Percentiles rank a stretch among this genome's conserved stretches.
Evolutionary conservation across 78 protist species (phyloP).

Genomic region (Polysphondylium violaceum): DNA sequence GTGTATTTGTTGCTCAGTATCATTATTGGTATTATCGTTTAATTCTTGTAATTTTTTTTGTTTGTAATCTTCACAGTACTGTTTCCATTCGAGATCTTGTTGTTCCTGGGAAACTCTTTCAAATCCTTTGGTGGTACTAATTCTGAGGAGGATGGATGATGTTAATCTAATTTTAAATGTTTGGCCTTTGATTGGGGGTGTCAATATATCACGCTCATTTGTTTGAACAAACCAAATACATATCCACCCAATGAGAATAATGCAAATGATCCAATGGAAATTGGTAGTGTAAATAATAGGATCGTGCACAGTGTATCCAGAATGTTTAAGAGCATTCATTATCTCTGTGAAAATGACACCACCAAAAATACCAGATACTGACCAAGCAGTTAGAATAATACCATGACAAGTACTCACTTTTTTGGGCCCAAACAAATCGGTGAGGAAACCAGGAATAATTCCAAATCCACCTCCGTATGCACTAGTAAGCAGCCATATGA

Average conservation of each 20-base stretch:
- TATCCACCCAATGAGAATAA: slow-evolving; percentile 18
- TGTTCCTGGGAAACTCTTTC: not conserved
- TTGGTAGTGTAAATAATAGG: not conserved
- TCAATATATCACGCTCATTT: not conserved
- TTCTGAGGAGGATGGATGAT: not conserved
- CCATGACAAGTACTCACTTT: slow-evolving; percentile 83
- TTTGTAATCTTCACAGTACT: no score
- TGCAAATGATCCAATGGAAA: slow-evolving; percentile 18
- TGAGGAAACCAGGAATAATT: slow-evolving; percentile 78
- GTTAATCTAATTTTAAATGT: not conserved
- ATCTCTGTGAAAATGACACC: slow-evolving; percentile 29
- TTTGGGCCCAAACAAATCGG: slow-evolving; percentile 82
- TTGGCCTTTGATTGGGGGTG: slow-evolving; percentile 18
- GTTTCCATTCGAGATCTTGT: slow-evolving; percentile 29
- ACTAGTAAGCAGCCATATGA: slow-evolving; percentile 18
- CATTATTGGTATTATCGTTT: no score
- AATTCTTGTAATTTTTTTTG: no score
- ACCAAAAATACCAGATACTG: slow-evolving; percentile 42
- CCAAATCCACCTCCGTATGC: slow-evolving; percentile 78
- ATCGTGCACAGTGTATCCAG: slow-evolving; percentile 3
- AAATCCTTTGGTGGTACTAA: not conserved
- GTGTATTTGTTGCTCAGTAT: no score
- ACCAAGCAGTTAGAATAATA: slow-evolving; percentile 32
- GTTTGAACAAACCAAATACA: slow-evolving; percentile 11
- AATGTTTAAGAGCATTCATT: not conserved